Evolutionary conservation across 495 filamentous ascomycete genomes (phyloP).

Genomic region (Viridothelium virens): DNA sequence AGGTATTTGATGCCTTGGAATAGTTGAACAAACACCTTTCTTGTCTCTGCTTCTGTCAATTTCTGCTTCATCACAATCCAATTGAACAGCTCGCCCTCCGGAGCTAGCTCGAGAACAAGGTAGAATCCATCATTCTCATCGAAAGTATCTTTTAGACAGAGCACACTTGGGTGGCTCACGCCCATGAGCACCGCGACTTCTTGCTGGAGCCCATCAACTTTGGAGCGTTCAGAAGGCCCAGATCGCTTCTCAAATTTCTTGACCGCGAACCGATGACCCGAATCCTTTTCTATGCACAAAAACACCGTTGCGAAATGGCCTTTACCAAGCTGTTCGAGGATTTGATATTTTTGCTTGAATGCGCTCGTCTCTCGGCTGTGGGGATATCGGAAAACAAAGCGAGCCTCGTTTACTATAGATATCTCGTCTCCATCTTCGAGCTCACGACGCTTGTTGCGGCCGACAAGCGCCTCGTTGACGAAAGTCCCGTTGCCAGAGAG

Average conservation of each 20-base stretch:
- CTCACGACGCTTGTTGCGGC: conserved; percentile 83
- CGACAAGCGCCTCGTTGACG: conserved; percentile 84
- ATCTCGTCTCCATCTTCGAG: conserved; percentile 86
- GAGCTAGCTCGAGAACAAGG: conserved; percentile 81
- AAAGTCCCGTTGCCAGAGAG: conserved; percentile 95
- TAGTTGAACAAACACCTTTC: conserved; percentile 82
- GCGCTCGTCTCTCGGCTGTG: conserved; percentile 61
- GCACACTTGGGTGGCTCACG: conserved; percentile 88
- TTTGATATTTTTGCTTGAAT: conserved; percentile 79
- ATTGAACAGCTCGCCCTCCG: conserved; percentile 93
- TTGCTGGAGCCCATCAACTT: conserved; percentile 78
- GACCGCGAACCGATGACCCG: conserved; percentile 78
- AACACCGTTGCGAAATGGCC: conserved; percentile 96
- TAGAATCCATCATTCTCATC: conserved; percentile 88
- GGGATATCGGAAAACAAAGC: conserved; percentile 88
- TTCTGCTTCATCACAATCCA: conserved; percentile 83
- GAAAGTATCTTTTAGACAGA: conserved; percentile 92
- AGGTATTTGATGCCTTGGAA: conserved; percentile 93
- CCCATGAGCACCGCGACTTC: conserved; percentile 95
- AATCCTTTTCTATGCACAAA: conserved; percentile 75
- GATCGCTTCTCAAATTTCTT: conserved; percentile 85
- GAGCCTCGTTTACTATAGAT: conserved; percentile 68
- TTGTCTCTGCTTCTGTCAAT: conserved; percentile 71
- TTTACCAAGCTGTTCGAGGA: conserved; percentile 82
- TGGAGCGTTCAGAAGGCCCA: conserved; percentile 69